phyloP scores from a whole-genome alignment of 2,329 filamentous ascomycete genomes.

The Fusarium subglutinans region DNA sequence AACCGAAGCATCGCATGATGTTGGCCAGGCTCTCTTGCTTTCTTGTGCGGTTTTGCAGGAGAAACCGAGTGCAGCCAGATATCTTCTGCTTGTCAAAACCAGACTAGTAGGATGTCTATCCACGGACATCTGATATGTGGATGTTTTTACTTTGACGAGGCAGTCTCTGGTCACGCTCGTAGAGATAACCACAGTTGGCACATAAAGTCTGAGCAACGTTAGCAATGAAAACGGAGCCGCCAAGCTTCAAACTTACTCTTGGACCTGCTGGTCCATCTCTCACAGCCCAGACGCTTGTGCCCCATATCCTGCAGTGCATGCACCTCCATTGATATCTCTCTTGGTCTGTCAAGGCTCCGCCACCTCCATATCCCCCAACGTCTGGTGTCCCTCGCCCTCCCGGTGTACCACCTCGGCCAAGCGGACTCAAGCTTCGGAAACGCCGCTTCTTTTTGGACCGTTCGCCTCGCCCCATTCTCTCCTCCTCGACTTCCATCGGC shows the following conservation, averaged over 20 bases:
- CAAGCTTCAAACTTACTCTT: constrained; percentile 67
- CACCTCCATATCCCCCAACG: constrained; percentile 76
- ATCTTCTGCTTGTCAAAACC: constrained; percentile 25
- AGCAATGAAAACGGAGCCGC: constrained; percentile 2
- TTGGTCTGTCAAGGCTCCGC: constrained; percentile 74
- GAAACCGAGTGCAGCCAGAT: neutral
- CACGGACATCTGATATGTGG: constrained; percentile 48
- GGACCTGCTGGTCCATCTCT: constrained; percentile 87
- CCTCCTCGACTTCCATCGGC: constrained; percentile 70
- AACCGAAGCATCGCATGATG: neutral
- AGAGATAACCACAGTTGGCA: constrained; percentile 90
- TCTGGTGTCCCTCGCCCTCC: constrained; percentile 84
- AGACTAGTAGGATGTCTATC: constrained; percentile 40
- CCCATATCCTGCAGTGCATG: constrained; percentile 86
- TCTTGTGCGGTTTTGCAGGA: constrained; percentile 10
- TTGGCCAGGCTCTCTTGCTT: constrained; percentile 7
- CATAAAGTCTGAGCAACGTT: constrained; percentile 74
- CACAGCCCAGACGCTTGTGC: constrained; percentile 92
- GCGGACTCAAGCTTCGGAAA: constrained; percentile 87
- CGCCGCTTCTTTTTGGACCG: constrained; percentile 94
- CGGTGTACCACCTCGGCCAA: constrained; percentile 70
- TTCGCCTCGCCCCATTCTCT: constrained; percentile 90
- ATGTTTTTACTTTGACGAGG: constrained; percentile 63
- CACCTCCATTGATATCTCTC: constrained; percentile 90
- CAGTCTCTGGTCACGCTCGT: constrained; percentile 85